phyloP scores from a whole-genome alignment of 441 rosid species.

The Aquilaria agallochum region DNA sequence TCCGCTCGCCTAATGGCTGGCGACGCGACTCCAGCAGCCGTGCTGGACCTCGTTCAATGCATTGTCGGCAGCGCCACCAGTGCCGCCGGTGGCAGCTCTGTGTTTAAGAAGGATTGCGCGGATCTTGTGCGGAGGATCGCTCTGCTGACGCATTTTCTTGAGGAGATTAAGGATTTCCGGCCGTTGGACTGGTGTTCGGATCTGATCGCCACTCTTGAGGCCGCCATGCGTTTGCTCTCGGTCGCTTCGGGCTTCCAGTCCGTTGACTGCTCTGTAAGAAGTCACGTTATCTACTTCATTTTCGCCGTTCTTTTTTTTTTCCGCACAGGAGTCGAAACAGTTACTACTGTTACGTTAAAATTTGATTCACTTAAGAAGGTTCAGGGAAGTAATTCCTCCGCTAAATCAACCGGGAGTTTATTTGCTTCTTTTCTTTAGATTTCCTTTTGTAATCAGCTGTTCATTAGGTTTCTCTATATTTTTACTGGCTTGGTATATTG shows the following conservation, averaged over 20 bases:
- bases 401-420: no score
- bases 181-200: conserved; percentile 55
- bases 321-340: no score
- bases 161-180: conserved; percentile 59
- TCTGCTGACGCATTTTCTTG: conserved; percentile 70
- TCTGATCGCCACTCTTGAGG: conserved; percentile 49
- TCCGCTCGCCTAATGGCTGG: conserved; percentile 20
- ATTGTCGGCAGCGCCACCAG: conserved; percentile 26
- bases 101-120: conserved; percentile 68
- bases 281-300: neutral
- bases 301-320: neutral
- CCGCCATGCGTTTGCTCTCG: conserved; percentile 54
- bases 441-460: no score
- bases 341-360: no score
- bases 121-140: conserved; percentile 80
- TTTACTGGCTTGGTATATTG: no score
- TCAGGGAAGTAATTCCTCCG: no score
- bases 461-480: no score
- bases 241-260: conserved; percentile 38
- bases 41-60: conserved; percentile 43
- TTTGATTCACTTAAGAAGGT: no score
- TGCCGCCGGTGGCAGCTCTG: conserved; percentile 16
- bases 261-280: conserved; percentile 51
- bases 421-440: no score
- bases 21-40: conserved; percentile 20